Evolutionary conservation across 176 grass and related monocot genomes (phyloP).

Genomic region (Stipa capillata): DNA sequence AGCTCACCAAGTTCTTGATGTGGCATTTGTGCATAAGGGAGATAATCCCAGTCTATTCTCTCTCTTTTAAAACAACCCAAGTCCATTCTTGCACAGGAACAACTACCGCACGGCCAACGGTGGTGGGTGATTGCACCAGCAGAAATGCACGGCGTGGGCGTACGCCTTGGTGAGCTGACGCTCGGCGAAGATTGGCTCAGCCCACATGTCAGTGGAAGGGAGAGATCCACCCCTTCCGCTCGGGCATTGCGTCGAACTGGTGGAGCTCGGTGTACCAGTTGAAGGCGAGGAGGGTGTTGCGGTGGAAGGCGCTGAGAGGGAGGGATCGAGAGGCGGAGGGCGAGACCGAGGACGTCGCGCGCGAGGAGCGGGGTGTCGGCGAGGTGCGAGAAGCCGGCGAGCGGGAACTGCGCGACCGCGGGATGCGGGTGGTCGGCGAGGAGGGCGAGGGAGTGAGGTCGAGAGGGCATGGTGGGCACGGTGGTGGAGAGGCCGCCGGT

Average conservation of each 20-base stretch:
- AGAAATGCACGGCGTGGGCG: no score
- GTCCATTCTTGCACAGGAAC: no score
- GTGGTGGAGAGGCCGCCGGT: background rate
- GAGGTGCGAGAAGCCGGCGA: slow-evolving; percentile 45
- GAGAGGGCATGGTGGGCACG: background rate
- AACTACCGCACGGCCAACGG: no score
- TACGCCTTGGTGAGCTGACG: no score
- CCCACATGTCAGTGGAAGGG: no score
- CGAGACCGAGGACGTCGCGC: slow-evolving; percentile 37
- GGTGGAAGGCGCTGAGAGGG: slow-evolving; percentile 47
- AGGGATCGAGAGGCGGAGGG: slow-evolving; percentile 35
- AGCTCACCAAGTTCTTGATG: no score
- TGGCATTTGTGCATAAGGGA: no score
- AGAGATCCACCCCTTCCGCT: no score
- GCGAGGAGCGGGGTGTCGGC: slow-evolving; percentile 21
- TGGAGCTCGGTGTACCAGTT: slow-evolving; percentile 35
- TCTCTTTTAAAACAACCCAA: no score
- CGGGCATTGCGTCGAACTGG: slow-evolving; percentile 63
- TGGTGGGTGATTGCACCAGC: no score
- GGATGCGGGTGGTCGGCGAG: slow-evolving; percentile 45
- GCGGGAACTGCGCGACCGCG: slow-evolving; percentile 36
- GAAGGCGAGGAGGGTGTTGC: slow-evolving; percentile 63
- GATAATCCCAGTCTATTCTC: no score
- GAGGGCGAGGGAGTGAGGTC: background rate
- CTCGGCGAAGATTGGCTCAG: no score